phyloP scores from a whole-genome alignment of 2,329 filamentous ascomycete genomes.

The Ilyonectria mors-panacis region DNA sequence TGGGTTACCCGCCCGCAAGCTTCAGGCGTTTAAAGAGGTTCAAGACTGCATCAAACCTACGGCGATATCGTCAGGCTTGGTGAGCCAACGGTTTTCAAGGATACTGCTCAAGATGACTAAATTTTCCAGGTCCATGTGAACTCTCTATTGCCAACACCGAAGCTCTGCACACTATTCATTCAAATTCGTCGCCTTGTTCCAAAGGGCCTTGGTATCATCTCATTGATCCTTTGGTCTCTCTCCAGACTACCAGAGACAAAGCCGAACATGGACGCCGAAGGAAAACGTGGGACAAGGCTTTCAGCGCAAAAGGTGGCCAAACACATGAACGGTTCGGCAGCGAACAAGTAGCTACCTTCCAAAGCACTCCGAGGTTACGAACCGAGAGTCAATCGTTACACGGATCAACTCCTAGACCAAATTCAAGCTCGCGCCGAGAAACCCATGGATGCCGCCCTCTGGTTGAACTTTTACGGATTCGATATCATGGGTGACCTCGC shows the following conservation, averaged over 20 bases:
- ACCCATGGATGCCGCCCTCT: constrained; percentile 5
- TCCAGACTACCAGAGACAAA: constrained; percentile 6
- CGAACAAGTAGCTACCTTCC: background rate
- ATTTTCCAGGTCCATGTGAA: constrained; percentile 14
- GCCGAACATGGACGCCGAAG: constrained; percentile 6
- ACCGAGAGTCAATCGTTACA: constrained; percentile 23
- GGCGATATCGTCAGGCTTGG: constrained; percentile 3
- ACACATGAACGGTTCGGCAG: too few relatives aligned
- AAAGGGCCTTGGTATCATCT: constrained; percentile 18
- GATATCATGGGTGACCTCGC: constrained; percentile 59
- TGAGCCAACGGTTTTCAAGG: background rate
- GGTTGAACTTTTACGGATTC: constrained; percentile 50
- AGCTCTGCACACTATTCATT: constrained; percentile 3
- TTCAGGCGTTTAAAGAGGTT: background rate
- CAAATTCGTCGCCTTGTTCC: constrained; percentile 1
- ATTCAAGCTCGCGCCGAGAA: background rate
- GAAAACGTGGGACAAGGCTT: constrained; percentile 10
- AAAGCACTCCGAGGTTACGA: constrained; percentile 31
- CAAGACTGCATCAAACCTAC: background rate
- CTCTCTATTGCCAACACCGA: constrained; percentile 10
- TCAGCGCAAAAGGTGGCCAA: too few relatives aligned
- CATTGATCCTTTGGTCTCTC: background rate
- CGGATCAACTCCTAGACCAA: background rate
- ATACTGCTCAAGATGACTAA: too few relatives aligned
- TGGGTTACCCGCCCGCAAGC: background rate